A percentile compares a stretch with the other conserved stretches of the same genome.
These are phyloP conservation scores for Serendipita sp. DNA, from an alignment of 768 basidiomycete genomes.

Conservation along the genomic window DNA sequence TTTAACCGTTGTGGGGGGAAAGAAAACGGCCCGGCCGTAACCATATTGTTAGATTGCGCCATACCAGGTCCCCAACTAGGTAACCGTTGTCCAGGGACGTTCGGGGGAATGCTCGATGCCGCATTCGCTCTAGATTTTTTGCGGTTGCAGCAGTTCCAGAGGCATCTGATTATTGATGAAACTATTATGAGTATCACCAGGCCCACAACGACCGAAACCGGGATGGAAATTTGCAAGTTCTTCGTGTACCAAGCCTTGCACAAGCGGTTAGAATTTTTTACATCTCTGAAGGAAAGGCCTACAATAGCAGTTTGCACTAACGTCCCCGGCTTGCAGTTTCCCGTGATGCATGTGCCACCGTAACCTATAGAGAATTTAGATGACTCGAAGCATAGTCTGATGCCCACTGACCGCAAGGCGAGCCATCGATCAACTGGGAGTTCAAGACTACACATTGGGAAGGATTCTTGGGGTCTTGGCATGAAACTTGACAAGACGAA, in stretches of 20 bases:
- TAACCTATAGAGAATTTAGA: slow-evolving; percentile 29
- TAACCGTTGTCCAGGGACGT: neutral
- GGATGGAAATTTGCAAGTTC: slow-evolving; percentile 66
- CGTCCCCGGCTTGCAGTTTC: slow-evolving; percentile 44
- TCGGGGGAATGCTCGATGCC: neutral
- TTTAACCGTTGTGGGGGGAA: neutral
- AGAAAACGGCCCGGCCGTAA: slow-evolving; percentile 4
- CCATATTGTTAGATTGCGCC: neutral
- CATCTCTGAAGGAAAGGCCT: slow-evolving; percentile 6
- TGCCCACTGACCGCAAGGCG: slow-evolving; percentile 51
- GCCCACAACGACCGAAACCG: slow-evolving; percentile 56
- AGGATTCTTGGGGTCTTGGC: slow-evolving; percentile 46
- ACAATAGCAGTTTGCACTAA: slow-evolving; percentile 48
- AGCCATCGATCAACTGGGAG: slow-evolving; percentile 60
- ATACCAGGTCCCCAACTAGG: neutral
- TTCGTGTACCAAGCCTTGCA: slow-evolving; percentile 53
- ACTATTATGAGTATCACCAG: slow-evolving; percentile 44
- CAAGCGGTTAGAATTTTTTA: slow-evolving; percentile 5
- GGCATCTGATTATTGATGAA: slow-evolving; percentile 25
- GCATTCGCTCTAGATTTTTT: neutral
- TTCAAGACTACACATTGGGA: slow-evolving; percentile 56
- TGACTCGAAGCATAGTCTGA: slow-evolving; percentile 8
- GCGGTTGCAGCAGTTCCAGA: neutral
- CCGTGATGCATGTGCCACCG: slow-evolving; percentile 49
- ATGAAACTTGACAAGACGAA: slow-evolving; percentile 60